phyloP scores from a whole-genome alignment of 2,329 filamentous ascomycete genomes.

The Apiospora pterosperma region DNA sequence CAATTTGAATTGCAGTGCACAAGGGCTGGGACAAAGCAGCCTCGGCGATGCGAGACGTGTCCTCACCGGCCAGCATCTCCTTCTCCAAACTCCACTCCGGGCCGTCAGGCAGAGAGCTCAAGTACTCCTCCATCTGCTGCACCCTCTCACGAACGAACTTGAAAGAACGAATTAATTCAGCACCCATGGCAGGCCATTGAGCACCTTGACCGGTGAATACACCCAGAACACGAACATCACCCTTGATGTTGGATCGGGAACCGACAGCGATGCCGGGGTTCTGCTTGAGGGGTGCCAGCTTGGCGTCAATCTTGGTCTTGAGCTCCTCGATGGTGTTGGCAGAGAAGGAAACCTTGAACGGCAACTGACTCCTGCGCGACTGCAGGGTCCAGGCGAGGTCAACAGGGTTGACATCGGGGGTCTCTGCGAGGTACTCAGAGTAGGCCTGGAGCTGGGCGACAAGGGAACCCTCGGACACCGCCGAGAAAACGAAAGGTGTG shows the following conservation, averaged over 20 bases:
- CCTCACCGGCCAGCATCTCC: constrained; percentile 7
- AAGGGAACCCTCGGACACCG: background rate
- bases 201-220: constrained; percentile 34
- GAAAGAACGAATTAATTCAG: constrained; percentile 15
- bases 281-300: background rate
- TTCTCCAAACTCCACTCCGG: constrained; percentile 8
- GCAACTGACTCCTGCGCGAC: background rate
- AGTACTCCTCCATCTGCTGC: background rate
- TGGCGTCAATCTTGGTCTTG: background rate
- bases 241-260: background rate
- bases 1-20: constrained; percentile 38
- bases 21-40: constrained; percentile 31
- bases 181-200: constrained; percentile 31
- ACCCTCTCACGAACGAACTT: background rate
- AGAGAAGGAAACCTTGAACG: background rate
- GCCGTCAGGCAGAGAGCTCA: constrained; percentile 2
- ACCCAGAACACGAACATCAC: constrained; percentile 12
- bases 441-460: background rate
- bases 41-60: constrained; percentile 7
- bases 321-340: background rate
- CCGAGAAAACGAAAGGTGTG: background rate
- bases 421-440: background rate
- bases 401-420: background rate
- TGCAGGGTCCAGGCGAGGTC: background rate
- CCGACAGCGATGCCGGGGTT: background rate